Conservation (phyloP, 768 basidiomycete species). For the Atractiella rhizophila region DNA sequence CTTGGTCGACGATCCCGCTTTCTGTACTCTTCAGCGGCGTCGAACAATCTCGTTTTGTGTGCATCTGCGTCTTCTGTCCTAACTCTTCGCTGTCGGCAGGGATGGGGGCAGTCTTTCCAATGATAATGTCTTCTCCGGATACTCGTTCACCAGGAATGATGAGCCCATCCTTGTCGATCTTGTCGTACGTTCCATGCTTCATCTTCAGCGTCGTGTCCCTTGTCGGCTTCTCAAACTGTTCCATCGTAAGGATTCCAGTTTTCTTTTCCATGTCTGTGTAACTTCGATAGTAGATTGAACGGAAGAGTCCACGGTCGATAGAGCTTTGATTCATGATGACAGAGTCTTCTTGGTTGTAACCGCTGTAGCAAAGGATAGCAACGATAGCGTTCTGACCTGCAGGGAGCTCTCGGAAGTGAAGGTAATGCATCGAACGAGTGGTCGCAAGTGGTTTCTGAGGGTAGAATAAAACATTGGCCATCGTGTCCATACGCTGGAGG, state of each 20-base stretch:
- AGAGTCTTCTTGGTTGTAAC: constrained; percentile 99
- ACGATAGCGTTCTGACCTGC: constrained; percentile 99
- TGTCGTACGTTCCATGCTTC: constrained; percentile 98
- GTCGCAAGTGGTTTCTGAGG: constrained; percentile 97
- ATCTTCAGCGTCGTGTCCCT: constrained; percentile 77
- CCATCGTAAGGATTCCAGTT: constrained; percentile 65
- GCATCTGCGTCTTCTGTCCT: constrained; percentile 76
- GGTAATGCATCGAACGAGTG: constrained; percentile 95
- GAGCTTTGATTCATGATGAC: constrained; percentile 99
- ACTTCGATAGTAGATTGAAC: constrained; percentile 92
- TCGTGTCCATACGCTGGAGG: constrained; percentile 96
- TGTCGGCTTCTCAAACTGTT: constrained; percentile 91
- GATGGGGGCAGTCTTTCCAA: constrained; percentile 93
- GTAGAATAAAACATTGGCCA: constrained; percentile 98
- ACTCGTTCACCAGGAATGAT: constrained; percentile 90
- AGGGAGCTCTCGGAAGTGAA: constrained; percentile 92
- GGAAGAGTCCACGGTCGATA: constrained; percentile 90
- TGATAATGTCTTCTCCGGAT: constrained; percentile 90
- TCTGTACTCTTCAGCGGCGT: constrained; percentile 95
- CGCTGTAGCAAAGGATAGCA: constrained; percentile 92
- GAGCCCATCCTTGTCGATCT: constrained; percentile 83
- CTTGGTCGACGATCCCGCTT: constrained; percentile 91
- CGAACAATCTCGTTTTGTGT: constrained; percentile 84
- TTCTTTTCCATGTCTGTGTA: constrained; percentile 98
- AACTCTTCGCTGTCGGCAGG: constrained; percentile 91